phyloP scores from a whole-genome alignment of 495 filamentous ascomycete species.

The Daldinia caldariorum region DNA sequence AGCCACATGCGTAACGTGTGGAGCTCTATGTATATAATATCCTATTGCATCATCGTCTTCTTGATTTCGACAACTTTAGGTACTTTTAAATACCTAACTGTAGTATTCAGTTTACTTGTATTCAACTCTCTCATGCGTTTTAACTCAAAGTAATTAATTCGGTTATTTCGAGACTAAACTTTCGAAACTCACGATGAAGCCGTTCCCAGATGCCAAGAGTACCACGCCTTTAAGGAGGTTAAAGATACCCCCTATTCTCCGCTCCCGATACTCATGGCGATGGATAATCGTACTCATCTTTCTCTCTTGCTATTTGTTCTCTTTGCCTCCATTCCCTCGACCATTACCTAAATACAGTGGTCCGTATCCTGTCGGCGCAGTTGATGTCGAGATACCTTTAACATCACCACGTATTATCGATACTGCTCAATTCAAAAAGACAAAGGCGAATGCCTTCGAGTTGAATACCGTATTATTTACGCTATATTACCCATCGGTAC shows the following conservation, averaged over 20 bases:
- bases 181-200: constrained; percentile 31
- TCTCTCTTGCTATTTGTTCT: constrained; percentile 53
- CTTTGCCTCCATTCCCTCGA: constrained; percentile 54
- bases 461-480: constrained; percentile 61
- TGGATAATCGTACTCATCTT: constrained; percentile 43
- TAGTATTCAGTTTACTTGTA: not conserved
- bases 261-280: constrained; percentile 43
- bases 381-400: constrained; percentile 59
- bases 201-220: constrained; percentile 24
- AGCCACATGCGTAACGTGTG: constrained; percentile 36
- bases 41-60: constrained; percentile 33
- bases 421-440: constrained; percentile 50
- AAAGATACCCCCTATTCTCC: constrained; percentile 14
- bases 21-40: constrained; percentile 2
- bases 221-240: constrained; percentile 4
- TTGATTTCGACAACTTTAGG: not conserved
- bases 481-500: constrained; percentile 58
- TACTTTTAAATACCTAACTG: not conserved
- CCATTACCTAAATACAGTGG: constrained; percentile 60
- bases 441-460: constrained; percentile 53
- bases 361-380: constrained; percentile 56
- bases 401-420: constrained; percentile 48
- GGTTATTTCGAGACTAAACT: not conserved
- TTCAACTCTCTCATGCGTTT: not conserved
- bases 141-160: constrained; percentile 1